phyloP scores from a whole-genome alignment of 768 basidiomycete species.

The Suillus lakei region DNA sequence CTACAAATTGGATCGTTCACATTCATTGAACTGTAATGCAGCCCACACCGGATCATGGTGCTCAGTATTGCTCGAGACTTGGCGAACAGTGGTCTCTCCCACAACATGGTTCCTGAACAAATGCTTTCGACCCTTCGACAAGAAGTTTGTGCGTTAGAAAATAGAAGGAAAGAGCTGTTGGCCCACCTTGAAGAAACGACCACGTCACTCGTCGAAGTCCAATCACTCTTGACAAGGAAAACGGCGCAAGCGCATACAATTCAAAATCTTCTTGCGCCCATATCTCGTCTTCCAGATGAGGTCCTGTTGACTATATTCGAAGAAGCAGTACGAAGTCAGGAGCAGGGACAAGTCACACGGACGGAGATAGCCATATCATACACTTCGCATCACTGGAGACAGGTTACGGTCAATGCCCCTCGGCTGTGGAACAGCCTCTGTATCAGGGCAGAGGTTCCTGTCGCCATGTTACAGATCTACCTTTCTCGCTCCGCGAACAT shows the following conservation, averaged over 20 bases:
- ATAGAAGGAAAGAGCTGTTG: neutral
- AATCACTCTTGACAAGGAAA: neutral
- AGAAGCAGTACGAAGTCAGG: conserved; percentile 7
- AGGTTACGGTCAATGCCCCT: neutral
- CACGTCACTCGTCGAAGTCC: neutral
- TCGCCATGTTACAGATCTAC: neutral
- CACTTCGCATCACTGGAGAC: conserved; percentile 6
- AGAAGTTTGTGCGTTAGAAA: conserved; percentile 3
- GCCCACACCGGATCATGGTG: neutral
- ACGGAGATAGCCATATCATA: conserved; percentile 8
- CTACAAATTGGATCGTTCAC: neutral
- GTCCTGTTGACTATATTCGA: conserved; percentile 3
- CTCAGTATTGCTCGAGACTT: neutral
- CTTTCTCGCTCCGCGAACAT: conserved; percentile 1
- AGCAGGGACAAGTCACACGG: neutral
- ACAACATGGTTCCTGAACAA: neutral
- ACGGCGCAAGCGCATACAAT: conserved; percentile 1
- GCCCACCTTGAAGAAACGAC: conserved; percentile 3
- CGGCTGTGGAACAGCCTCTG: conserved; percentile 7
- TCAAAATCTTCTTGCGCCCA: conserved; percentile 7
- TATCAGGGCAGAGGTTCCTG: conserved; percentile 5
- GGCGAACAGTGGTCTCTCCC: neutral
- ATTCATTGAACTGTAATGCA: neutral
- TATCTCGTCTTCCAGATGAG: conserved; percentile 4
- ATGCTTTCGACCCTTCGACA: conserved; percentile 3